Conservation (phyloP, 768 basidiomycete genomes). For the Kwoniella mangroviensis region DNA sequence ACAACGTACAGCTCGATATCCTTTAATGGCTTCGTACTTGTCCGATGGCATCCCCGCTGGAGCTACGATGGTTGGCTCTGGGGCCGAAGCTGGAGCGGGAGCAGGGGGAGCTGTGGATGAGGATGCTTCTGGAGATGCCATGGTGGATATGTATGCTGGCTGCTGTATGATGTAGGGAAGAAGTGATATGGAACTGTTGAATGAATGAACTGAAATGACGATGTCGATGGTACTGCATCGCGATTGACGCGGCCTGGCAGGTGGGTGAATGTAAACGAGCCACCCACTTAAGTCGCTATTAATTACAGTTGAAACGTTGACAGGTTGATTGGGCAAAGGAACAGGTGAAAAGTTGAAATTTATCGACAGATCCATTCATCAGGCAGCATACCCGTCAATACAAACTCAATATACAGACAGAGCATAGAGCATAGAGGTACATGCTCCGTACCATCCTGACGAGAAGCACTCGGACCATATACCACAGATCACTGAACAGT, state of each 20-base stretch:
- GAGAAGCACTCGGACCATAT: not conserved
- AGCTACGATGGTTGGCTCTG: constrained; percentile 36
- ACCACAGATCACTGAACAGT: not conserved
- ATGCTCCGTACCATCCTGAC: not conserved
- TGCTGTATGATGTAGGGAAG: not conserved
- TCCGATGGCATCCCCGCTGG: constrained; percentile 45
- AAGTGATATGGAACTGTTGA: not conserved
- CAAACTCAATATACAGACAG: not conserved
- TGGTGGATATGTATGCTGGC: constrained; percentile 5
- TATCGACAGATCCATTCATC: not conserved
- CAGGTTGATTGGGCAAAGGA: constrained; percentile 1
- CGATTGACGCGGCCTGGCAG: constrained; percentile 29
- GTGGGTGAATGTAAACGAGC: too few species aligned
- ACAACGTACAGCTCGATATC: constrained; percentile 57
- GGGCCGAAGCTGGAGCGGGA: constrained; percentile 34
- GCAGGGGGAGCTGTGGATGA: constrained; percentile 9
- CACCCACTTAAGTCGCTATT: constrained; percentile 13
- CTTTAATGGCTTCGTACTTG: constrained; percentile 57
- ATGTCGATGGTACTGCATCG: constrained; percentile 3
- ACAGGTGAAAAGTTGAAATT: not conserved
- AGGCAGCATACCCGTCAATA: not conserved
- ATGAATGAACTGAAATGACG: constrained; percentile 12
- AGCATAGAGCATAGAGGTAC: not conserved
- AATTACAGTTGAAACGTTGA: not conserved
- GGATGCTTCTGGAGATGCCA: constrained; percentile 32